Conservation (phyloP, 2,329 filamentous ascomycete species). For the Aureobasidium pullulans region DNA sequence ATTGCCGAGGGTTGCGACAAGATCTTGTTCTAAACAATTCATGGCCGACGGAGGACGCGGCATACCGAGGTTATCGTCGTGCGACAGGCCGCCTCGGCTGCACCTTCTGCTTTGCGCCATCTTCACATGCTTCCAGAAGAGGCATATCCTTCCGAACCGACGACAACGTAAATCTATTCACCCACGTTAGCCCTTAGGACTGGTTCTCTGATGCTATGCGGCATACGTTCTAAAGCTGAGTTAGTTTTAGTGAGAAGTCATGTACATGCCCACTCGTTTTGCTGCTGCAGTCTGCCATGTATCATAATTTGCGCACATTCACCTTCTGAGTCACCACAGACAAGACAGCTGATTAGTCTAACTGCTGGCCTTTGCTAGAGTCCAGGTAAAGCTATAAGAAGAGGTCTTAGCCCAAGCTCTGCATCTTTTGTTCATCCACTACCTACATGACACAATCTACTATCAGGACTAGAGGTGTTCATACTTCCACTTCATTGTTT, state of each 20-base stretch:
- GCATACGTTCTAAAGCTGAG: not conserved
- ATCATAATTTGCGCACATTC: not conserved
- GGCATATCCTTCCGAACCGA: not conserved
- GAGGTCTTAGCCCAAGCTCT: too few species aligned
- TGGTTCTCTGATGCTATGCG: too few species aligned
- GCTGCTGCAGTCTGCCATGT: not conserved
- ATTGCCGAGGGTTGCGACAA: not conserved
- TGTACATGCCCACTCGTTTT: too few species aligned
- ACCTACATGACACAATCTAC: too few species aligned
- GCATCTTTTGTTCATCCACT: too few species aligned
- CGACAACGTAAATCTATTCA: not conserved
- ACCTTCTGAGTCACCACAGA: too few species aligned
- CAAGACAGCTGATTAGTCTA: too few species aligned
- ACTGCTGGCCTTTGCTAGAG: too few species aligned
- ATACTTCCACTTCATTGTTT: too few species aligned
- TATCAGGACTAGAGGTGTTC: too few species aligned
- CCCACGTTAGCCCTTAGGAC: too few species aligned
- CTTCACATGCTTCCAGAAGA: not conserved
- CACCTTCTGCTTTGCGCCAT: not conserved
- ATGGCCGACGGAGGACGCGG: constrained; percentile 3
- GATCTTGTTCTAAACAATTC: not conserved
- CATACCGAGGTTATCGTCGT: not conserved
- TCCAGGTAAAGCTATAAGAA: too few species aligned
- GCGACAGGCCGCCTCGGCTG: not conserved
- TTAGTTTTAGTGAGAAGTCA: not conserved